Evolutionary conservation across 176 grass and related monocot species (phyloP), one percentile per base, ranked within the genome.

Genomic region (Zea mays): DNA sequence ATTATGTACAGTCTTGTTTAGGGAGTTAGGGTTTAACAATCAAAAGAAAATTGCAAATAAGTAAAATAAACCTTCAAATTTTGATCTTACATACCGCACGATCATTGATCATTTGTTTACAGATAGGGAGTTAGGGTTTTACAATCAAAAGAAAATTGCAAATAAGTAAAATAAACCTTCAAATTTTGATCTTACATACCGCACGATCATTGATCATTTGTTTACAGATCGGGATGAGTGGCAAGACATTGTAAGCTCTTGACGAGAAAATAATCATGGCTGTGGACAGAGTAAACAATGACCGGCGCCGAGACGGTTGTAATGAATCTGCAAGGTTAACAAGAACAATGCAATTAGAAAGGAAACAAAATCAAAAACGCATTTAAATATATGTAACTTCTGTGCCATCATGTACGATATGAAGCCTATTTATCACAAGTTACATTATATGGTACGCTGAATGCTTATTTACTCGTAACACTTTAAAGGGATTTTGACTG

Each of bases 241-340:
- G 86, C 3, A 50, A 47, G 12, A 96, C 85, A 86, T 89, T 90
- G 76, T 90, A 96, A 85, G 92, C 90, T 86, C 78, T 93, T 83
- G 96, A 93, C 50, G 92, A 87, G 87, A 99, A 96, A 78, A 99
- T 87, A 81, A 95, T 93, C 96, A 99, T 99, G 68, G 96, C 84
- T 67, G 90, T 95, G 42, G 92, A 72, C 7, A 96, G 81, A 70
- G 90, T 99, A 81, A 90, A 93, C 72, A 99, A 78, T 21, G 96
- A 99, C 17, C 96, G 80, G 33, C 96, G 86, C 8, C 72, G 88
- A 79, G 83, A 93, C 9, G 96, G 92, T 82, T 88, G 58, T 79
- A 99, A 81, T 2, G 78, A 79, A 86, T 93, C 96, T 99, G 65
- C 77, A 92, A 76, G 55, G 55, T 64, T 63, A 73, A 71, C 27